Evolutionary conservation across 257 asterid species (phyloP), one percentile per base, ranked within the genome.

Genomic region (Lantana camara): DNA sequence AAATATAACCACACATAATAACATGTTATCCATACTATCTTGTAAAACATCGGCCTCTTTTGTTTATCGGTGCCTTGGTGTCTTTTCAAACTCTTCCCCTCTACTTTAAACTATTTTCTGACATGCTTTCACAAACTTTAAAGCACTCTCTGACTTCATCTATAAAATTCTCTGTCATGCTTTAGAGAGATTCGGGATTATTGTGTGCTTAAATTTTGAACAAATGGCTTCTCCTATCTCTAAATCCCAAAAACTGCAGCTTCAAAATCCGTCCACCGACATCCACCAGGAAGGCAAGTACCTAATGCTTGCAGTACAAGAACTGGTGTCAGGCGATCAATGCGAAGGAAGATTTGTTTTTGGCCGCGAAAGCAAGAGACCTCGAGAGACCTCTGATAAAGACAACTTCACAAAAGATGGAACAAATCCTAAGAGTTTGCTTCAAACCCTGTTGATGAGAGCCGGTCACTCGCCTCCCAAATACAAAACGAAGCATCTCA

Each of bases 391-490:
- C 7, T 24, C 60, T 34, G 86, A 90, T 20, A 77, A 69, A 23
- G 95, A 88, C 46, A 77, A 84, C 71, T 90, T 94, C 60, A 79
- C 97, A 16, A 84, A 83, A 75, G 97, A 90, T 12, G 99, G 97
- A 61, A 81, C 90, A 62, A 86, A 94, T 53, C 99, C 99, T 2
- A 94, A 90, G 85, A 90, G 89, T 83, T 77, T 94, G 78, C 84
- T 93, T 58, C 99, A 90, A 80, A 93, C 99, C 7, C 89, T 93
- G 50, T 59, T 94, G 82, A 82, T 85, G 97, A 81, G 99, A 80
- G 99, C 99, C 0, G 99, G 99, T 44, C 99, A 94, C 70, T 78
- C 95, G n/a, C 95, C 97, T 70, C 99, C 99, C 15, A 94, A 90
- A 51, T 94, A 93, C 66, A 94, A 94, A 78, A 87, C 88, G 35